Conservation (phyloP, 2,329 filamentous ascomycete genomes). For the Leptoxyphium fumago region DNA sequence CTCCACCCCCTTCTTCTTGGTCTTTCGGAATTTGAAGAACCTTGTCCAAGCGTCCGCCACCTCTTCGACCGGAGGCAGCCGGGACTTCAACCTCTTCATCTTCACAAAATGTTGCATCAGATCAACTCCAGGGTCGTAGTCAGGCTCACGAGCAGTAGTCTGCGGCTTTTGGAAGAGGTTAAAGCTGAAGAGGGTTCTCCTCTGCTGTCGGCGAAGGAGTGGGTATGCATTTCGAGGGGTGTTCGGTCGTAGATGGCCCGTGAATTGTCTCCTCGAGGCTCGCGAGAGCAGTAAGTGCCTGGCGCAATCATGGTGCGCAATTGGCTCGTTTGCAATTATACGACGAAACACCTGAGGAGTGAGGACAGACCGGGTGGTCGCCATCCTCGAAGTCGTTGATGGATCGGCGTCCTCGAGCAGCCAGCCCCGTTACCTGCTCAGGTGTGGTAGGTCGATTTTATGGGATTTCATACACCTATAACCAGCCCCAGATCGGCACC, state of each 20-base stretch:
- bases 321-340: conserved; percentile 37
- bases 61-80: conserved; percentile 48
- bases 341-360: conserved; percentile 45
- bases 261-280: conserved; percentile 6
- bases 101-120: conserved; percentile 54
- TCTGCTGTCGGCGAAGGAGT: conserved; percentile 18
- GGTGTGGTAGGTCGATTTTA: too few species aligned
- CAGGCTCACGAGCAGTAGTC: conserved; percentile 42
- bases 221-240: conserved; percentile 16
- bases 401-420: too few species aligned
- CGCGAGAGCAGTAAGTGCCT: neutral
- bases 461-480: too few species aligned
- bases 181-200: conserved; percentile 48
- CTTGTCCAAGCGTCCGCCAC: conserved; percentile 49
- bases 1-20: conserved; percentile 39
- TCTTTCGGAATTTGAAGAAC: conserved; percentile 40
- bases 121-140: conserved; percentile 56
- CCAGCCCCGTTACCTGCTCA: too few species aligned
- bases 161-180: conserved; percentile 40
- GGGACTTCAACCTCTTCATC: conserved; percentile 45
- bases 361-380: conserved; percentile 42
- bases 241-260: conserved; percentile 9
- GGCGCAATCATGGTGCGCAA: conserved; percentile 29
- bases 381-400: neutral
- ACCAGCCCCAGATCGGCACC: too few species aligned